These are phyloP conservation scores for Pythium pectinolyticum DNA, from an alignment of 352 stramenopile genomes.

Conservation along the genomic window DNA sequence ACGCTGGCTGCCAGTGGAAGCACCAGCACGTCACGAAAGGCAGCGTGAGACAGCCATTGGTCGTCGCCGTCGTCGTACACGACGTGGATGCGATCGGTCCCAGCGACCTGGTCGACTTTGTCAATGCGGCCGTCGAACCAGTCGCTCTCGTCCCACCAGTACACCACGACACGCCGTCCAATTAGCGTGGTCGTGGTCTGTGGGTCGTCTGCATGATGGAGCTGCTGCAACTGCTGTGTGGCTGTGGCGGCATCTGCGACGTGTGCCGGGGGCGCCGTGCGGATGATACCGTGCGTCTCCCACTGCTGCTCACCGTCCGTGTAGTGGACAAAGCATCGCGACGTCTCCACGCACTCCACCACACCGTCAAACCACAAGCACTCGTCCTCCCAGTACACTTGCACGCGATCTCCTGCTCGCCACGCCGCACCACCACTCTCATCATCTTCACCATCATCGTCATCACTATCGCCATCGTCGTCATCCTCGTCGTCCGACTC, in stretches of 20 bases:
- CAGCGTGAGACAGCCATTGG: slow-evolving; percentile 34
- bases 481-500: slow-evolving; percentile 29
- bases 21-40: slow-evolving; percentile 42
- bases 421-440: background rate
- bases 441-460: background rate
- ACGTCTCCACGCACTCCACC: slow-evolving; percentile 13
- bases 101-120: background rate
- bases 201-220: slow-evolving; percentile 12
- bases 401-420: slow-evolving; percentile 32
- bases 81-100: slow-evolving; percentile 29
- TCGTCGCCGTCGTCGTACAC: slow-evolving; percentile 53
- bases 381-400: slow-evolving; percentile 51
- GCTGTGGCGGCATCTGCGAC: background rate
- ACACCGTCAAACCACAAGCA: slow-evolving; percentile 46
- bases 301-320: slow-evolving; percentile 51
- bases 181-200: slow-evolving; percentile 1
- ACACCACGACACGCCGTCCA: slow-evolving; percentile 33
- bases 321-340: slow-evolving; percentile 43
- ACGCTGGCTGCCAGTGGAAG: background rate
- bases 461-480: background rate
- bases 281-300: slow-evolving; percentile 30
- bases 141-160: slow-evolving; percentile 37
- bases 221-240: slow-evolving; percentile 38
- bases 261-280: background rate
- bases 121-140: slow-evolving; percentile 47